Conservation (phyloP, 345 rosid species). For the Corymbia maculata region DNA sequence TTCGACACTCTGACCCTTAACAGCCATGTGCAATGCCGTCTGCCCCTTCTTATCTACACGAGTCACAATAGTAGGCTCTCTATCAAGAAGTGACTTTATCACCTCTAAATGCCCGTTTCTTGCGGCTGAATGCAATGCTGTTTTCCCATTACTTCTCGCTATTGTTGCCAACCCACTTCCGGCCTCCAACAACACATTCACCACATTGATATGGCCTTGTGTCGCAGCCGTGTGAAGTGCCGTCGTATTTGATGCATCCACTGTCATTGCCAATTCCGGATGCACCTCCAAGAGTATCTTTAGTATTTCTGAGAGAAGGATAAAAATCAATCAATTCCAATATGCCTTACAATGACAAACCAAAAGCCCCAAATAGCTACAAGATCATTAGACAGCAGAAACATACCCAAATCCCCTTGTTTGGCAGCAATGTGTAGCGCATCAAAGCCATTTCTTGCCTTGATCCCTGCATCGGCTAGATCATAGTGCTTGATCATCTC, state of each 20-base stretch:
- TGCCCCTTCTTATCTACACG: constrained; percentile 90
- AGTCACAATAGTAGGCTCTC: constrained; percentile 46
- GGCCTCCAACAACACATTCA: constrained; percentile 49
- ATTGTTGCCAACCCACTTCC: constrained; percentile 81
- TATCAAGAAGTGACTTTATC: constrained; percentile 47
- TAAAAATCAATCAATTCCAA: not conserved
- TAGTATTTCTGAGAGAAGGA: constrained; percentile 43
- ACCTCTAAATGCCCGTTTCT: constrained; percentile 82
- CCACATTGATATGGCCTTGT: constrained; percentile 80
- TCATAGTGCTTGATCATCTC: constrained; percentile 77
- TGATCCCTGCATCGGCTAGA: constrained; percentile 68
- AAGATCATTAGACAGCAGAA: not conserved
- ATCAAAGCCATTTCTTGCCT: constrained; percentile 89
- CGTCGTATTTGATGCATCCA: constrained; percentile 78
- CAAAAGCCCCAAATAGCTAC: not conserved
- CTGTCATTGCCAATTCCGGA: constrained; percentile 93
- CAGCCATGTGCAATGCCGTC: constrained; percentile 96
- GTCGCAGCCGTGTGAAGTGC: constrained; percentile 87
- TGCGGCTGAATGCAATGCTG: constrained; percentile 85
- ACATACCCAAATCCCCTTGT: constrained; percentile 80
- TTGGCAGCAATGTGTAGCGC: constrained; percentile 96
- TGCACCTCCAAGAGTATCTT: constrained; percentile 56
- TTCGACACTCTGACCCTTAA: constrained; percentile 61
- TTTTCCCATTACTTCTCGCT: constrained; percentile 85
- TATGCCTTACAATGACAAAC: not conserved